A percentile compares a stretch with the other conserved stretches of the same genome.
Conservation (phyloP, 768 basidiomycete genomes). For the Punctularia strigosozonata region DNA sequence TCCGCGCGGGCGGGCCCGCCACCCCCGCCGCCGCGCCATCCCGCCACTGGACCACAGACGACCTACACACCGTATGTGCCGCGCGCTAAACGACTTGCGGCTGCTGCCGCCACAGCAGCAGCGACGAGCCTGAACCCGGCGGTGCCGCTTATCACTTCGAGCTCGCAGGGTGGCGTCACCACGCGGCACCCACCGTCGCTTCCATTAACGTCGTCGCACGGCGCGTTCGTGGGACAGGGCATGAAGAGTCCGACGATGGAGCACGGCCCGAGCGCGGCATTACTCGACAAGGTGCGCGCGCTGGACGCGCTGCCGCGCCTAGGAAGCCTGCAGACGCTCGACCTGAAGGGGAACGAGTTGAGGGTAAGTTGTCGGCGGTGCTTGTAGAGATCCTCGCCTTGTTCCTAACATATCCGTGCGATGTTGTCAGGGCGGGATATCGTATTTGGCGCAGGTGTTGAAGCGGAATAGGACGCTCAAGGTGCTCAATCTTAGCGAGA, state of each 20-base stretch:
- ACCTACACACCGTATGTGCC: constrained; percentile 83
- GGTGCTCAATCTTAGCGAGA: constrained; percentile 88
- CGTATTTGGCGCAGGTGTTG: constrained; percentile 87
- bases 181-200: constrained; percentile 26
- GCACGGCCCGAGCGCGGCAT: constrained; percentile 55
- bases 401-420: neutral
- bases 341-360: constrained; percentile 88
- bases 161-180: constrained; percentile 37
- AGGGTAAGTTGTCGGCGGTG: constrained; percentile 38
- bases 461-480: constrained; percentile 94
- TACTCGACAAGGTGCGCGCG: constrained; percentile 84
- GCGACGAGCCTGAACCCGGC: constrained; percentile 24
- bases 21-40: constrained; percentile 26
- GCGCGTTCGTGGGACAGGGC: constrained; percentile 4
- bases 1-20: constrained; percentile 23
- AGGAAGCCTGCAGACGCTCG: constrained; percentile 79
- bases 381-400: neutral
- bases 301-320: constrained; percentile 78
- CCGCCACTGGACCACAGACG: constrained; percentile 42
- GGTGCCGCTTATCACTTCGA: constrained; percentile 58
- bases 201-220: constrained; percentile 5
- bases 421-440: constrained; percentile 51
- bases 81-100: constrained; percentile 21
- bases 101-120: constrained; percentile 10
- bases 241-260: constrained; percentile 13